phyloP scores from a whole-genome alignment of 768 basidiomycete species.

The Macrolepiota albuminosa region DNA sequence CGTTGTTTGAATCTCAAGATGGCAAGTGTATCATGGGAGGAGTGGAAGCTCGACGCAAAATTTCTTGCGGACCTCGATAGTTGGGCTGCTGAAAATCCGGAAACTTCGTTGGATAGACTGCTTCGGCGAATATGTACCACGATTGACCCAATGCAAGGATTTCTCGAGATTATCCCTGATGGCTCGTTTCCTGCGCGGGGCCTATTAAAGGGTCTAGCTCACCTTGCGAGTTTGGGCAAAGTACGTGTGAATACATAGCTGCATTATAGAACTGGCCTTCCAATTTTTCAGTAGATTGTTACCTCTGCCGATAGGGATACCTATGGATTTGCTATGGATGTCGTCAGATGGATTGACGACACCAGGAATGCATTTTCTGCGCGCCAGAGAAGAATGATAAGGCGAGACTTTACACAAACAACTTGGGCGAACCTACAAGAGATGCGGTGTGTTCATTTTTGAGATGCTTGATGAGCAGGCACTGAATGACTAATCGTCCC shows the following conservation, averaged over 20 bases:
- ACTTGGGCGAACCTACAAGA: slow-evolving; percentile 7
- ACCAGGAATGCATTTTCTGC: not conserved
- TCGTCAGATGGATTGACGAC: slow-evolving; percentile 1
- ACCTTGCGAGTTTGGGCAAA: slow-evolving; percentile 9
- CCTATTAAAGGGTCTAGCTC: slow-evolving; percentile 12
- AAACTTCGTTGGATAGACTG: slow-evolving; percentile 2
- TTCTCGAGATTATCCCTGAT: slow-evolving; percentile 15
- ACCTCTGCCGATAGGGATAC: not conserved
- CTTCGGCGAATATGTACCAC: slow-evolving; percentile 1
- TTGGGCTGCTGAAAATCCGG: slow-evolving; percentile 8
- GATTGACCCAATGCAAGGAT: slow-evolving; percentile 4
- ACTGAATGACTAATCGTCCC: not conserved
- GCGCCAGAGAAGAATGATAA: not conserved
- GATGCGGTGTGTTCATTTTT: slow-evolving; percentile 5
- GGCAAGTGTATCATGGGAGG: not conserved
- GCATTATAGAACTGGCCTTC: not conserved
- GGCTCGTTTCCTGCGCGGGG: slow-evolving; percentile 13
- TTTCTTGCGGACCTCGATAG: slow-evolving; percentile 4
- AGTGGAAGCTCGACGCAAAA: slow-evolving; percentile 9
- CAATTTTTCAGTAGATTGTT: not conserved
- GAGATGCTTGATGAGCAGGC: not conserved
- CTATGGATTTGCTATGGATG: slow-evolving; percentile 4
- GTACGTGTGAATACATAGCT: not conserved
- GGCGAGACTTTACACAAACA: not conserved
- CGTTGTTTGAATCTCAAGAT: not conserved